Conservation (phyloP, 225 moss, liverwort and hornwort species). For the Ulota crispa region DNA sequence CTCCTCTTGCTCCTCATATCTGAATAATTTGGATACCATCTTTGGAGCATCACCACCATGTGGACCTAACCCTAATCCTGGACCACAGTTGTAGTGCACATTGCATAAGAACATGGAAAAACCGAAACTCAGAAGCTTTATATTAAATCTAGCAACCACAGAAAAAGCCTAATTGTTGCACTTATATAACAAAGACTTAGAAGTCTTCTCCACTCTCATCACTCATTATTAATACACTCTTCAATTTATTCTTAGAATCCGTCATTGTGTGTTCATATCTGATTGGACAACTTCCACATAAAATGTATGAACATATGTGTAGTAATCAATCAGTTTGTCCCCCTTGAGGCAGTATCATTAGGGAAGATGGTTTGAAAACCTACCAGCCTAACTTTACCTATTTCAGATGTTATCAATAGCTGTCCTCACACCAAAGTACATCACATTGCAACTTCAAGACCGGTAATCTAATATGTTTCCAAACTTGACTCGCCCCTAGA, state of each 20-base stretch:
- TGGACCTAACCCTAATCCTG: conserved; percentile 16
- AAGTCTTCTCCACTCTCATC: not conserved
- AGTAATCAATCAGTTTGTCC: not conserved
- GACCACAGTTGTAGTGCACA: not conserved
- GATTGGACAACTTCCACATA: not conserved
- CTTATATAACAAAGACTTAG: not conserved
- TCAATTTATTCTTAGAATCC: not conserved
- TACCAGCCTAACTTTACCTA: not conserved
- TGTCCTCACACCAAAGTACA: not conserved
- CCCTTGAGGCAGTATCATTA: not conserved
- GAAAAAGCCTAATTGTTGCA: not conserved
- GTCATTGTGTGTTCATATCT: not conserved
- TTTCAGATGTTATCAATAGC: not conserved
- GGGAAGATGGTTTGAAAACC: too few relatives aligned
- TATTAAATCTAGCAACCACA: too few relatives aligned
- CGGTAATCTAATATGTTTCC: not conserved
- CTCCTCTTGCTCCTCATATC: conserved; percentile 4
- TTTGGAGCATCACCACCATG: not conserved
- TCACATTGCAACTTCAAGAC: not conserved
- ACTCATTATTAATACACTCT: not conserved
- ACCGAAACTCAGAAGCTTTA: not conserved
- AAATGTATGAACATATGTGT: not conserved
- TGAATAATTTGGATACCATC: not conserved
- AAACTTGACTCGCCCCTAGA: too few relatives aligned
- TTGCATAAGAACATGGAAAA: not conserved